These are phyloP conservation scores for Candida orba DNA, from an alignment of 805 yeast genomes.

Conservation along the genomic window DNA sequence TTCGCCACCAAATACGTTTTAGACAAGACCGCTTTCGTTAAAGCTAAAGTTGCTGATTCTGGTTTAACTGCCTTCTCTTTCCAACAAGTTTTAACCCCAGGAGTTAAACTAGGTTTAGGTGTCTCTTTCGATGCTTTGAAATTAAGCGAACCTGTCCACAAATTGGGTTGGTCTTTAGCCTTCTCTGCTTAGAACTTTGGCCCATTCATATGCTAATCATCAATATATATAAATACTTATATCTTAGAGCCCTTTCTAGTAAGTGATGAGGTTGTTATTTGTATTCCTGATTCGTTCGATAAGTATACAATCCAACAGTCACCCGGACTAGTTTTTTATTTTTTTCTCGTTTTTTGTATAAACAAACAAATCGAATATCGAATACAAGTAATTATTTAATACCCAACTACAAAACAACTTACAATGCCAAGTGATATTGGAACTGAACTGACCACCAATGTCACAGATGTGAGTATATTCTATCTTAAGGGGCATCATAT, in stretches of 20 bases:
- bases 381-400: no score
- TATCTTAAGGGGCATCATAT: no score
- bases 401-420: background rate
- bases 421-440: slow-evolving; percentile 10
- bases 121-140: slow-evolving; percentile 94
- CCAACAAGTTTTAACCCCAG: slow-evolving; percentile 92
- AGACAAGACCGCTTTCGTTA: slow-evolving; percentile 83
- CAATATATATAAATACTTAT: background rate
- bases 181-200: slow-evolving; percentile 67
- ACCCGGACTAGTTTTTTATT: background rate
- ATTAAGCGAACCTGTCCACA: slow-evolving; percentile 94
- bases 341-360: no score
- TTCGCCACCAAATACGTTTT: slow-evolving; percentile 91
- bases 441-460: slow-evolving; percentile 13
- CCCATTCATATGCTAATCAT: no score
- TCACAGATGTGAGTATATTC: slow-evolving; percentile 17
- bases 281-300: no score
- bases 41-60: slow-evolving; percentile 94
- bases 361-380: no score
- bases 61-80: slow-evolving; percentile 91
- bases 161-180: slow-evolving; percentile 90
- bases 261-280: no score
- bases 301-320: no score
- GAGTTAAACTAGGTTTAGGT: slow-evolving; percentile 96
- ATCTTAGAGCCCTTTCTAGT: no score